Conservation (phyloP, 805 yeast species). For the Maudiozyma barnettii region DNA sequence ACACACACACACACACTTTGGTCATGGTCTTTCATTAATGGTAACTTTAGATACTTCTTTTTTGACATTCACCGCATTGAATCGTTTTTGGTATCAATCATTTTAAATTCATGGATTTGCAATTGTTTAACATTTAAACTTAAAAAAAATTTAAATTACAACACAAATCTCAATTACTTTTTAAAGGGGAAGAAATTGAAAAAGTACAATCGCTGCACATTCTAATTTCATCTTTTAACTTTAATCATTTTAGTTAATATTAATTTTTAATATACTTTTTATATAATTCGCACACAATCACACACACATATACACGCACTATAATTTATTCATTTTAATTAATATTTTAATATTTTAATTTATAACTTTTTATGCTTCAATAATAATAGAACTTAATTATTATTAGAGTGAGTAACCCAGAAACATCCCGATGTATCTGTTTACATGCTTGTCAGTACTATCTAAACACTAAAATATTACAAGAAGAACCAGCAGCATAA, state of each 20-base stretch:
- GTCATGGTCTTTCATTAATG: background rate
- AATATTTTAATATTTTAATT: constrained; percentile 2
- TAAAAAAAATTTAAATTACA: background rate
- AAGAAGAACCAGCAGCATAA: too few relatives aligned
- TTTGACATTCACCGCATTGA: background rate
- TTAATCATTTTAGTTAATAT: constrained; percentile 8
- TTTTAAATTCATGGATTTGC: background rate
- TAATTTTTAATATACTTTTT: constrained; percentile 10
- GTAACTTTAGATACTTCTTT: background rate
- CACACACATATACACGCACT: constrained; percentile 8
- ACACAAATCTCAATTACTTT: background rate
- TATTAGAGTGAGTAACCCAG: too few relatives aligned
- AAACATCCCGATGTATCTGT: too few relatives aligned
- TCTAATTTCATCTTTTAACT: constrained; percentile 5
- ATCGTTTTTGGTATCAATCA: background rate
- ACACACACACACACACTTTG: constrained; percentile 6
- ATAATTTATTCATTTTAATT: constrained; percentile 12
- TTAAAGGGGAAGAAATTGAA: background rate
- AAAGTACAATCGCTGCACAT: constrained; percentile 10
- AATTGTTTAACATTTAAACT: background rate
- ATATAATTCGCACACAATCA: constrained; percentile 10
- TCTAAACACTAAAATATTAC: too few relatives aligned
- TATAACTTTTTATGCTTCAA: too few relatives aligned
- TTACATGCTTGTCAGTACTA: too few relatives aligned
- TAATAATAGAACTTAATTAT: too few relatives aligned